Evolutionary conservation across 768 basidiomycete species (phyloP).

Genomic region (Leccinum barrowsii): DNA sequence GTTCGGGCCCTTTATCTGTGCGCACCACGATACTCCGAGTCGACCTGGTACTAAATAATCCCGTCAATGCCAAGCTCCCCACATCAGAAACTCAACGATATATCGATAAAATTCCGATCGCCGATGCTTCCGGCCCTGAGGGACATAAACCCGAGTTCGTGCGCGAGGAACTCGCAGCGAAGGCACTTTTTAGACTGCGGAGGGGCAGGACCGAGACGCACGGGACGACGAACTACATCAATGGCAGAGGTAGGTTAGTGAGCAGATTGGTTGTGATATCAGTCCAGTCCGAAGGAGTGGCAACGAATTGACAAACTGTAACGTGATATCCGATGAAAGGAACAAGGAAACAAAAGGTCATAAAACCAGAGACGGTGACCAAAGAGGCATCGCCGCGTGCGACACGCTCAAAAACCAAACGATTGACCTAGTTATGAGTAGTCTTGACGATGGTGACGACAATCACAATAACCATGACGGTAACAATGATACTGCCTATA

Average conservation of each 20-base stretch:
- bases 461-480: slow-evolving; percentile 60
- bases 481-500: slow-evolving; percentile 38
- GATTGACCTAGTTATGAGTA: slow-evolving; percentile 30
- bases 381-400: not conserved
- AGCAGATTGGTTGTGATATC: slow-evolving; percentile 7
- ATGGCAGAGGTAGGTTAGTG: not conserved
- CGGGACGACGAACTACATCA: slow-evolving; percentile 53
- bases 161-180: slow-evolving; percentile 78
- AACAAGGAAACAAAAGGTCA: not conserved
- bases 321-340: slow-evolving; percentile 2
- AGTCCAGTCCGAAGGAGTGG: slow-evolving; percentile 22
- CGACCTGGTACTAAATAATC: slow-evolving; percentile 76
- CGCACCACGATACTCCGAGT: slow-evolving; percentile 77
- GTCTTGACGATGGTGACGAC: slow-evolving; percentile 49
- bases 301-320: not conserved
- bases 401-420: not conserved
- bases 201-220: slow-evolving; percentile 92
- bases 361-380: too few species aligned
- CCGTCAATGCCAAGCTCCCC: slow-evolving; percentile 84
- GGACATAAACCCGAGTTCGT: slow-evolving; percentile 72
- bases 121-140: slow-evolving; percentile 85
- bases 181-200: slow-evolving; percentile 35
- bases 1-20: slow-evolving; percentile 98
- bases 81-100: slow-evolving; percentile 95
- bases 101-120: slow-evolving; percentile 76